phyloP scores from a whole-genome alignment of 306 rosid genomes.

The Ceratonia siliqua region DNA sequence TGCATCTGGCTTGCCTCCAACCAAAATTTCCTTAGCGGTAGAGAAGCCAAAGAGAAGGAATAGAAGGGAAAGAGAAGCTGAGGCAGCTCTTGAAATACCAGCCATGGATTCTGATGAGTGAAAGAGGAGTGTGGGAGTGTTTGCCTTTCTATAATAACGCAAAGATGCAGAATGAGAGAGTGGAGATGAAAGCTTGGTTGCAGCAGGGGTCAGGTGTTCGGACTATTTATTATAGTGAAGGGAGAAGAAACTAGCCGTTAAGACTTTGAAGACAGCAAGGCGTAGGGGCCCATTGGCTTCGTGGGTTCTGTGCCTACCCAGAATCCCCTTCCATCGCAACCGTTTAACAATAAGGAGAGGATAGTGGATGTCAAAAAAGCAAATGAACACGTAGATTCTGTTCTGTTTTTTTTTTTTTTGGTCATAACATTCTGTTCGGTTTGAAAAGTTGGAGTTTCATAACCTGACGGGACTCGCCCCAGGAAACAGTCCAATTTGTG shows the following conservation, averaged over 20 bases:
- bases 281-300: constrained; percentile 18
- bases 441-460: constrained; percentile 49
- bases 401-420: no score
- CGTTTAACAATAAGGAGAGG: no score
- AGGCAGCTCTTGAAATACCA: constrained; percentile 31
- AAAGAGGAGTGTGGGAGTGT: neutral
- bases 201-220: neutral
- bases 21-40: constrained; percentile 62
- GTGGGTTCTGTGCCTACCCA: neutral
- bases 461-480: constrained; percentile 58
- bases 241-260: constrained; percentile 72
- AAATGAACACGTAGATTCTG: no score
- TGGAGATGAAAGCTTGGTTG: neutral
- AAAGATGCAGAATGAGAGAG: neutral
- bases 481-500: constrained; percentile 32
- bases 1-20: constrained; percentile 68
- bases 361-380: no score
- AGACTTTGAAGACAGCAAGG: constrained; percentile 18
- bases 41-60: constrained; percentile 54
- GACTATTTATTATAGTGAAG: constrained; percentile 36
- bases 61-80: constrained; percentile 36
- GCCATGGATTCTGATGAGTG: constrained; percentile 47
- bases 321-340: neutral
- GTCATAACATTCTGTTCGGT: no score
- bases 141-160: neutral